Evolutionary conservation across 768 basidiomycete species (phyloP), one percentile per base, ranked within the genome.

Genomic region (Boletus pseudopeckii): DNA sequence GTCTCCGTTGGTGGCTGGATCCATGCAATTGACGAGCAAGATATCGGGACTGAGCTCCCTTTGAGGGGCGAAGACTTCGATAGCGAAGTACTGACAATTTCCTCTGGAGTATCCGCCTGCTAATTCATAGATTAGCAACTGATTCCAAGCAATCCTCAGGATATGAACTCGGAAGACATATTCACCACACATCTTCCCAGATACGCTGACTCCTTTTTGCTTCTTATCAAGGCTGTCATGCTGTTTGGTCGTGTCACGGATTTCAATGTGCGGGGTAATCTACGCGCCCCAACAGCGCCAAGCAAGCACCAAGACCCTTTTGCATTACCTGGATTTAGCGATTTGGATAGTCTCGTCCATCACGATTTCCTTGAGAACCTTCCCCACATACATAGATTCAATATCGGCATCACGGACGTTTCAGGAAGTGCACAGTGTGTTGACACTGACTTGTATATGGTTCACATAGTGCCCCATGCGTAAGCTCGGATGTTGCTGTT

Each of bases 381-480:
- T 45, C 90, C 90, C 2, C 80, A 80, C 50, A 77, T 79, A 44
- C 86, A 76, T 70, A 85, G 80, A 71, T 81, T 79, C 65, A 85
- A 79, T 57, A 76, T 72, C 50, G 85, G 81, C n/a, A 79, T 83
- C 51, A 80, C 76, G 51, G 84, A 87, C 52, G 71, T 76, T 37
- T 75, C 80, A 39, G 80, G 82, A 38, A 82, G 79, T 44, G 68
- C 70, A 41, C 78, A 77, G 33, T 76, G 74, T 9, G 72, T 92
- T 38, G 89, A 93, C 65, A 91, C 88, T 2, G 90, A 93, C 66
- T 72, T 93, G 52, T 92, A 89, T 66, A 83, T 92, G 86, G 90
- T 89, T 38, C 90, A 92, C 63, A 78, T 92, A 40, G 80, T 90
- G 55, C 91, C 91, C 18, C 86, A 93, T 66, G 90, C 91, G 90